Base-by-base conservation (phyloP, 2,329 filamentous ascomycete genomes). In the Zalaria sp. region DNA sequence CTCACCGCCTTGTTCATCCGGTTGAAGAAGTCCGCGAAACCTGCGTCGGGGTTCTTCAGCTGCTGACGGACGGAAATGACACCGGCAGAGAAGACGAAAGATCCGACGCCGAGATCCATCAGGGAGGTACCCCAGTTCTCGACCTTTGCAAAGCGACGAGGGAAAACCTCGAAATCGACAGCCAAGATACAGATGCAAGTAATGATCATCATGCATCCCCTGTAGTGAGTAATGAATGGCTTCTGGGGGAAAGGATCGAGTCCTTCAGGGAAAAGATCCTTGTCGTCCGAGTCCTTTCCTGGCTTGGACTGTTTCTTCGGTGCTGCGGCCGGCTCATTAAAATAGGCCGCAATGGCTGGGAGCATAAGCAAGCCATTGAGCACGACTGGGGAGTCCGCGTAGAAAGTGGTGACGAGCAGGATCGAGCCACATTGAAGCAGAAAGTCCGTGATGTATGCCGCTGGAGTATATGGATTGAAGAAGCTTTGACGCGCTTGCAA, bases 51-150 rank as follows among this genome's bases (percentile, higher is more conserved):
- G 52, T 82, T 77, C 57, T 83, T 87, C 37, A 95, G 67, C 8
- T 87, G 71, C 2, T 84, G 78, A 11, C 89, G 75, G 9, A 88
- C 87, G 32, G 84, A 87, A n/a, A 96, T 86, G 29, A 95, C 68
- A 25, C 91, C 91, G 10, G 83, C 83, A 2, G 87, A 87, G 63
- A 94, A 98, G 53, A 98, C 91, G 64, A 98, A 98, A 8, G 88
- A 94, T 27, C 91, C 91, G 38, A 98, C 91, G 38, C 91, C 91
- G 54, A 96, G 71, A 58, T 98, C 91, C 91, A 98, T 98, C 47
- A 98, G 67, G n/a, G 89, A 96, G 1, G 89, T 95, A 42, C 91
- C 91, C 86, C 91, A 98, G n/a, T 85, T 95, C 63, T 98, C 91
- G 2, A 93, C 91, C 66, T 98, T 98, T 43, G 87, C 91, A 58